Base-by-base conservation (phyloP, 305 asterid genomes). In the Fraxinus baroniana region DNA sequence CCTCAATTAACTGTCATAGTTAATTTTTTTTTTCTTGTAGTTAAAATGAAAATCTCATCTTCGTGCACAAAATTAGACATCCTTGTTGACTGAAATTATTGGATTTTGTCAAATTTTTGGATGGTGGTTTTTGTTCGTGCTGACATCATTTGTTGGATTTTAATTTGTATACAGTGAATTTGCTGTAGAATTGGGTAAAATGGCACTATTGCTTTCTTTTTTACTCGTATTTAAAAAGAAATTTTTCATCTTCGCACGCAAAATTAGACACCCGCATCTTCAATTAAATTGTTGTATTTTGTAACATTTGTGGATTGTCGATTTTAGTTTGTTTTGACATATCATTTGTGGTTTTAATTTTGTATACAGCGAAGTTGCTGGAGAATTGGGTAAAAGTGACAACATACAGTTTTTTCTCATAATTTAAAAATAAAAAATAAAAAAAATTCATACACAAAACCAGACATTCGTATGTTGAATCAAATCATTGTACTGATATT, bases 351-450 rank as follows among this genome's bases (percentile, higher is more conserved):
- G 44, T 32, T 83, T 75, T 20, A 77, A 78, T 71, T 36, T 81
- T 64, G 18, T 85, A 73, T 83, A 80, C 94, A 94, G 98, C 89
- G 97, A 95, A 82, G 97, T 92, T 79, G 97, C 95, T 3, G 86
- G 88, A 84, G 97, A 92, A 80, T 81, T 92, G 90, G 92, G 90
- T 12, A 91, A 92, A 33, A 91, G 86, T 84, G 97, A 93, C 24
- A 84, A 68, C 62, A 84, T 90, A 35, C 30, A 86, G 79, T 92
- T 90, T 89, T 86, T 18, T 10, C 57, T 79, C 71, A 77, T 80
- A 41, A 41, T 39, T 39, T 7, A 8, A 35, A 35, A 3, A 6
- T 5, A 36, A 5, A 8, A 17, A 33, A 76, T 20, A 5, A 39
- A 9, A 13, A 17, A 3, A n/a, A 41, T 70, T 60, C 20, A 78